Conservation (phyloP, 345 rosid genomes). For the Gossypioides kirkii region DNA sequence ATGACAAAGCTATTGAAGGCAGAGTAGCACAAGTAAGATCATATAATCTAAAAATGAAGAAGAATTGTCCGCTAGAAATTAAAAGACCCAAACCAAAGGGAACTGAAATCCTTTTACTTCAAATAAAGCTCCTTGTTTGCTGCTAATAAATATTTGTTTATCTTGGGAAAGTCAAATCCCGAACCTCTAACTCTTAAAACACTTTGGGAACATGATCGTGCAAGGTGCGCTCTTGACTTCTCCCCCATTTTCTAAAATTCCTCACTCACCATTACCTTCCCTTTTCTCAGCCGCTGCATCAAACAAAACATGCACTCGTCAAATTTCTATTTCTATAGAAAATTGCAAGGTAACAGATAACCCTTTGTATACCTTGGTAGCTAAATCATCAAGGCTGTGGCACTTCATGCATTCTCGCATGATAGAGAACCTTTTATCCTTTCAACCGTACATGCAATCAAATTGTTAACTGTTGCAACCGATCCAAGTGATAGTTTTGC, state of each 20-base stretch:
- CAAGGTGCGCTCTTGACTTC: constrained; percentile 98
- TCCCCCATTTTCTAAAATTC: constrained; percentile 30
- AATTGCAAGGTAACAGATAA: too few relatives aligned
- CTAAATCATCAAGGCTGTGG: neutral
- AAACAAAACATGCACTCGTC: neutral
- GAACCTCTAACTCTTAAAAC: constrained; percentile 57
- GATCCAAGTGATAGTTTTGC: constrained; percentile 66
- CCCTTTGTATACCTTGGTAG: constrained; percentile 15
- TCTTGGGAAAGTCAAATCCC: constrained; percentile 69
- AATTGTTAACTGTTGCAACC: constrained; percentile 73
- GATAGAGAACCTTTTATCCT: constrained; percentile 58
- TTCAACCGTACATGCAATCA: constrained; percentile 60
- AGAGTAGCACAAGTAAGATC: neutral
- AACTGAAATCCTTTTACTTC: constrained; percentile 1
- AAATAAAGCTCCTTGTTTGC: neutral
- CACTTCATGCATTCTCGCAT: constrained; percentile 29
- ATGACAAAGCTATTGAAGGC: neutral
- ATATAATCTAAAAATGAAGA: neutral
- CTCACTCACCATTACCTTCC: constrained; percentile 1
- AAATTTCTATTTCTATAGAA: too few relatives aligned
- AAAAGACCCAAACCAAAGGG: constrained; percentile 5
- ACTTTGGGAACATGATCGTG: constrained; percentile 41
- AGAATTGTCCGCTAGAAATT: constrained; percentile 7
- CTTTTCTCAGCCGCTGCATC: constrained; percentile 30
- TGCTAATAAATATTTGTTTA: neutral